phyloP scores from a whole-genome alignment of 306 rosid genomes.

The Inga oerstediana region DNA sequence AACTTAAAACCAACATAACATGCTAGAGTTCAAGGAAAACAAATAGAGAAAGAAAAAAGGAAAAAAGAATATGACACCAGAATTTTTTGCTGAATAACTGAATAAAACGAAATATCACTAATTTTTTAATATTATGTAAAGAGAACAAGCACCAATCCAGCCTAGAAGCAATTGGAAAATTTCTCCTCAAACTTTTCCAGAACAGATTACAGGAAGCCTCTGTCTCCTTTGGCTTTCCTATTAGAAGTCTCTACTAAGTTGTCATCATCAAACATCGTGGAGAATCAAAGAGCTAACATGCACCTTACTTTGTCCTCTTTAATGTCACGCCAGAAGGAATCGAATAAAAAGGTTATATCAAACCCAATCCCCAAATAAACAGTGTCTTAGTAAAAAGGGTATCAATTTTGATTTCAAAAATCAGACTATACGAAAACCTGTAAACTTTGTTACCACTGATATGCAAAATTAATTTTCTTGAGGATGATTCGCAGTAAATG shows the following conservation, averaged over 20 bases:
- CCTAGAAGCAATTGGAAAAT: not conserved
- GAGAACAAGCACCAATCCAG: not conserved
- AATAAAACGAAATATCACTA: not conserved
- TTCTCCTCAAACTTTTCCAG: not conserved
- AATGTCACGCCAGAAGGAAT: not conserved
- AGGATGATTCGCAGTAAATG: not conserved
- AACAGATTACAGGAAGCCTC: not conserved
- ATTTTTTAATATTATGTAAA: not conserved
- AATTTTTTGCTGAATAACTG: not conserved
- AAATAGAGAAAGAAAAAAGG: not conserved
- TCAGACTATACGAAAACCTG: not conserved
- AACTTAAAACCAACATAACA: not conserved
- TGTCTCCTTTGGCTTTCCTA: not conserved
- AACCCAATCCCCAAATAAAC: not conserved
- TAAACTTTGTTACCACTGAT: not conserved
- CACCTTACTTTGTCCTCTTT: not conserved
- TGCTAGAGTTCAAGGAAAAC: not conserved
- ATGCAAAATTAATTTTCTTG: not conserved
- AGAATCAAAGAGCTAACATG: conserved; percentile 1
- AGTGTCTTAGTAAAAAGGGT: not conserved
- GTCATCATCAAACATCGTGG: not conserved
- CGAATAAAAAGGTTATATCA: not conserved
- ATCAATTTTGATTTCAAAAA: not conserved
- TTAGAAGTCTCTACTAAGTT: not conserved
- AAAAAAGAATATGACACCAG: not conserved